Percentiles rank a stretch among this genome's conserved stretches.
Evolutionary conservation across 345 rosid species (phyloP).

Genomic region (Syzygium aqueum): DNA sequence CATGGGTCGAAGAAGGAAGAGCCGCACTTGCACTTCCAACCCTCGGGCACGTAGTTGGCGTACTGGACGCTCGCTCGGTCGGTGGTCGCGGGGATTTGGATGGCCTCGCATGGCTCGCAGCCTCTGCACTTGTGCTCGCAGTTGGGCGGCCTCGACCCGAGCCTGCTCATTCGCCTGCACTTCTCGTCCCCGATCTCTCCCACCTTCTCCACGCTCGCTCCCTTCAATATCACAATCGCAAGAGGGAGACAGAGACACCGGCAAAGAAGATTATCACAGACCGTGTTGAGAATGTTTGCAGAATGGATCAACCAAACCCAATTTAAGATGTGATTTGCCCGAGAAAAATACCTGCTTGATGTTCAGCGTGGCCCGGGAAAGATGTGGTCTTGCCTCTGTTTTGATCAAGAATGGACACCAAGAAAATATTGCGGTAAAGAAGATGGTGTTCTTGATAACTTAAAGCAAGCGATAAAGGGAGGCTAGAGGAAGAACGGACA

Average conservation of each 20-base stretch:
- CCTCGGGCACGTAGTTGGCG: slow-evolving; percentile 28
- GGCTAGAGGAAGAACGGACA: background rate
- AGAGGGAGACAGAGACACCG: background rate
- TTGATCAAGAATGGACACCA: background rate
- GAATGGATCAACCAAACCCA: background rate
- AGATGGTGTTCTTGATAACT: background rate
- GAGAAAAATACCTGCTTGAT: background rate
- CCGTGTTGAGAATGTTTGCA: background rate
- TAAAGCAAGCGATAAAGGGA: background rate
- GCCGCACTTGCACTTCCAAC: slow-evolving; percentile 38
- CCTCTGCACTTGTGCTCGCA: slow-evolving; percentile 11
- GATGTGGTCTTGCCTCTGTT: background rate
- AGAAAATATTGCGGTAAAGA: background rate
- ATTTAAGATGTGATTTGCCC: background rate
- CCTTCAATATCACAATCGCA: background rate
- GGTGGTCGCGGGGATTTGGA: slow-evolving; percentile 16
- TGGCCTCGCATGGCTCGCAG: slow-evolving; percentile 20
- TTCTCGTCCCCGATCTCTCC: background rate
- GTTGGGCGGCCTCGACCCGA: slow-evolving; percentile 24
- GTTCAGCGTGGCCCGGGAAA: background rate
- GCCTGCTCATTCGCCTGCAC: slow-evolving; percentile 8
- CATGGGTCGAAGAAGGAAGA: slow-evolving; percentile 16
- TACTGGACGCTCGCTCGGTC: slow-evolving; percentile 1
- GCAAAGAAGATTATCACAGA: background rate
- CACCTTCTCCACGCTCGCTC: background rate